Conservation (phyloP, 78 protist genomes). For the Acrasis kona region DNA sequence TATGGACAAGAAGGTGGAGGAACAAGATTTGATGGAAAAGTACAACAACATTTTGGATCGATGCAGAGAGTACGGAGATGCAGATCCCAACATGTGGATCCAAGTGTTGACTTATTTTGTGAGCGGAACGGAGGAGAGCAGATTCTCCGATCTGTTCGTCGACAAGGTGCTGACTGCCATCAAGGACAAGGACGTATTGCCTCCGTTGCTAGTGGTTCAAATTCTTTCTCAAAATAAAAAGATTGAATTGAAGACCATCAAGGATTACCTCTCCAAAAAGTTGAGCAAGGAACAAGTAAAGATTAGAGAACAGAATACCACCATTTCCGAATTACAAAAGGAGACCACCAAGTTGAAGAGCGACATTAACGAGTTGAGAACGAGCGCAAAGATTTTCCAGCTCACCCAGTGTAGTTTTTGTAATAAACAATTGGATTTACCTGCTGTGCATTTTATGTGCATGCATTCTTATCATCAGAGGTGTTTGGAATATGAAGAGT, state of each 20-base stretch:
- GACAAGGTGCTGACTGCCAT: too few relatives aligned
- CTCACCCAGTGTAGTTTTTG: slow-evolving; percentile 57
- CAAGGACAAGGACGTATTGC: too few relatives aligned
- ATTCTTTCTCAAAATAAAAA: too few relatives aligned
- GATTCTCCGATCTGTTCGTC: too few relatives aligned
- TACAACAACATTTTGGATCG: too few relatives aligned
- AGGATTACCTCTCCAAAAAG: neutral
- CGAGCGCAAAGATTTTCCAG: slow-evolving; percentile 61
- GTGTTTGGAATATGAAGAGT: slow-evolving; percentile 37
- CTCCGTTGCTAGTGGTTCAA: too few relatives aligned
- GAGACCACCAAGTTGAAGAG: slow-evolving; percentile 59
- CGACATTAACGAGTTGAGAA: slow-evolving; percentile 44
- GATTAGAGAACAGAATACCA: neutral
- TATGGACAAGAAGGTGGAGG: too few relatives aligned
- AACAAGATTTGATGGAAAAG: too few relatives aligned
- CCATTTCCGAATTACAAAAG: slow-evolving; percentile 33
- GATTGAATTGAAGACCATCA: neutral
- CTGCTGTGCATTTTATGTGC: slow-evolving; percentile 85
- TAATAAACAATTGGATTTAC: slow-evolving; percentile 67
- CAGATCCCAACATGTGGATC: too few relatives aligned
- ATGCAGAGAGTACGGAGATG: too few relatives aligned
- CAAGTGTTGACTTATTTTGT: too few relatives aligned
- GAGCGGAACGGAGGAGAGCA: too few relatives aligned
- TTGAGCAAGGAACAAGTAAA: neutral
- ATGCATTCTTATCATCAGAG: slow-evolving; percentile 75